Base-by-base conservation (phyloP, 768 basidiomycete genomes). In the Rhizopogon vinicolor region DNA sequence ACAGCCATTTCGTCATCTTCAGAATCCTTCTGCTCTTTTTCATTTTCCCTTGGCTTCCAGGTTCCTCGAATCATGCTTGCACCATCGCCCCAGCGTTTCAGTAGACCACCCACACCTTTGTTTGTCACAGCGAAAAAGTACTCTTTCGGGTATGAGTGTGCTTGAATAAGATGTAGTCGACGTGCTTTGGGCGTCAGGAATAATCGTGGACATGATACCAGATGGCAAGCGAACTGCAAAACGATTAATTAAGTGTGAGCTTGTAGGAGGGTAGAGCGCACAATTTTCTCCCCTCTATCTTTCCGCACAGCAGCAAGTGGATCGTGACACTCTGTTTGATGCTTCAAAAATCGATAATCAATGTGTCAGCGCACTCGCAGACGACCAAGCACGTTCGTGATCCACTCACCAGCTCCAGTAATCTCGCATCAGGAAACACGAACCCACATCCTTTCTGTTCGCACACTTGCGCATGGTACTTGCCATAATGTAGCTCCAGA, bases 61-160 rank as follows among this genome's bases (percentile, higher is more conserved):
- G 80, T 74, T 10, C 81, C 81, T 40, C 91, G 78, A 52, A 93
- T 75, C 73, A 93, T 76, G 61, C 88, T 91, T 5, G 82, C 91
- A 6, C 91, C 91, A 56, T 89, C 88, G 9, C 91, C 91, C 89
- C 90, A 93, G 63, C 75, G 81, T 66, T 83, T 81, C 53, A 93
- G 68, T 16, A 93, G 72, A 3, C 87, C 89, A 12, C 91, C 91
- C 12, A 93, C 83, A 19, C 93, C 93, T 66, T 90, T 93, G 71
- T 94, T 94, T 14, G 91, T 93, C 18, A 96, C 87, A 18, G 89
- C 83, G 67, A 95, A 96, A 71, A 92, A 95, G 69, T 87, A 96
- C 64, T 93, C 83, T 65, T 91, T 91, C 5, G 93, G 92, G 65
- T 87, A 96, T 50, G 78, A 82, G 62, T 96, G 93, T 13, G 77